Percentiles rank a stretch among this genome's conserved stretches.
Evolutionary conservation across 805 yeast species (phyloP).

Genomic region (Candida vaughaniae): DNA sequence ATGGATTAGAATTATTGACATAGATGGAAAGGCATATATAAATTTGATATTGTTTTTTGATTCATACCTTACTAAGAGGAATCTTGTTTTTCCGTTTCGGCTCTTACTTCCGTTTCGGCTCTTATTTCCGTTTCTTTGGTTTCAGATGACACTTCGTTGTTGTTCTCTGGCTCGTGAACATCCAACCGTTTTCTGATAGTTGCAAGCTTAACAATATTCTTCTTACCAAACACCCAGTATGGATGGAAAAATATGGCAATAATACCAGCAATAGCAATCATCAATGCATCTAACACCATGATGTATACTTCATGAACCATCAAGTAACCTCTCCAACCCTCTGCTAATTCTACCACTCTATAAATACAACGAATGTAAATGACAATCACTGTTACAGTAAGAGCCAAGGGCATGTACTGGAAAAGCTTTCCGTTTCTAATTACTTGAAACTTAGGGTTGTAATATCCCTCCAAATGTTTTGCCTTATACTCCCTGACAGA

Average conservation of each 20-base stretch:
- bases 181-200: slow-evolving; percentile 26
- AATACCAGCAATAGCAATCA: slow-evolving; percentile 37
- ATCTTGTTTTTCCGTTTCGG: no score
- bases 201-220: slow-evolving; percentile 25
- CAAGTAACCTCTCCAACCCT: slow-evolving; percentile 39
- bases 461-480: slow-evolving; percentile 26
- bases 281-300: slow-evolving; percentile 38
- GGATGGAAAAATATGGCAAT: slow-evolving; percentile 42
- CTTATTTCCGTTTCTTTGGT: not conserved
- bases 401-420: slow-evolving; percentile 32
- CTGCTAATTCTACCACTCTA: slow-evolving; percentile 40
- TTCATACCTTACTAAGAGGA: no score
- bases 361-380: slow-evolving; percentile 38
- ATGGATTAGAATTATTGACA: no score
- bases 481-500: slow-evolving; percentile 22
- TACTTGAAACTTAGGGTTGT: slow-evolving; percentile 24
- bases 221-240: slow-evolving; percentile 30
- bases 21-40: no score
- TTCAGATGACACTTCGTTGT: not conserved
- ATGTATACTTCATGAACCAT: slow-evolving; percentile 35
- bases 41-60: no score
- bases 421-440: slow-evolving; percentile 28
- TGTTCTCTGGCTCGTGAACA: slow-evolving; percentile 6
- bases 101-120: no score
- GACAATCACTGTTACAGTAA: slow-evolving; percentile 29